These are phyloP conservation scores for Heteromeles arbutifolia DNA, from an alignment of 306 rosid genomes.

Conservation along the genomic window DNA sequence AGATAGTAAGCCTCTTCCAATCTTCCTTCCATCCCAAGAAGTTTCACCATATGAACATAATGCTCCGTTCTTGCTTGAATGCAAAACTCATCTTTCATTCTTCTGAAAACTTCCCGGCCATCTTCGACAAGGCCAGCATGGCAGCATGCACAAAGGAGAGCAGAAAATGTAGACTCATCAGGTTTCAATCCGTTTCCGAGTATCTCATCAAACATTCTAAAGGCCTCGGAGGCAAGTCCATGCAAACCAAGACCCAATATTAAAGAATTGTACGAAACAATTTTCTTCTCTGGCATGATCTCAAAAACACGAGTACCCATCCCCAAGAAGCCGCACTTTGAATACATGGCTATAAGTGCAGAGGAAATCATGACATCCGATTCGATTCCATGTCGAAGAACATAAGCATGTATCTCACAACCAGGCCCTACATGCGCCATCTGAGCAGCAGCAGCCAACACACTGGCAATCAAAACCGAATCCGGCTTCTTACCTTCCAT, in stretches of 20 bases:
- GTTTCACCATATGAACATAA: constrained; percentile 81
- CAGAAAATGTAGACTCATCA: constrained; percentile 74
- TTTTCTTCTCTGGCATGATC: constrained; percentile 48
- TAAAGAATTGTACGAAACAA: constrained; percentile 64
- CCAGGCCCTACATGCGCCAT: constrained; percentile 48
- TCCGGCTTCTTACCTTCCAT: constrained; percentile 51
- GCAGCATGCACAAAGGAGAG: constrained; percentile 78
- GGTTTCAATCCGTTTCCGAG: constrained; percentile 45
- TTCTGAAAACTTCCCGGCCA: constrained; percentile 53
- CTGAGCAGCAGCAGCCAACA: constrained; percentile 69
- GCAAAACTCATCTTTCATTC: constrained; percentile 59
- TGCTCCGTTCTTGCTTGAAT: constrained; percentile 59
- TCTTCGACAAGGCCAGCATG: constrained; percentile 73
- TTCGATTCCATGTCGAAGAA: constrained; percentile 60
- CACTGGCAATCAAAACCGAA: constrained; percentile 57
- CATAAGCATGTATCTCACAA: constrained; percentile 61
- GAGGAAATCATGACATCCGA: constrained; percentile 67
- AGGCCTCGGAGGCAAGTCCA: constrained; percentile 65
- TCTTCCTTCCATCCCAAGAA: constrained; percentile 70
- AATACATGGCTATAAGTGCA: constrained; percentile 74
- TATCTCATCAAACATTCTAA: constrained; percentile 46
- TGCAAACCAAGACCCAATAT: constrained; percentile 73
- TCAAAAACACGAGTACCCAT: constrained; percentile 51
- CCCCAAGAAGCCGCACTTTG: constrained; percentile 66
- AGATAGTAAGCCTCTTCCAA: constrained; percentile 76